Base-by-base conservation (phyloP, 1,139 yeast species). In the Taiozyma onychis region DNA sequence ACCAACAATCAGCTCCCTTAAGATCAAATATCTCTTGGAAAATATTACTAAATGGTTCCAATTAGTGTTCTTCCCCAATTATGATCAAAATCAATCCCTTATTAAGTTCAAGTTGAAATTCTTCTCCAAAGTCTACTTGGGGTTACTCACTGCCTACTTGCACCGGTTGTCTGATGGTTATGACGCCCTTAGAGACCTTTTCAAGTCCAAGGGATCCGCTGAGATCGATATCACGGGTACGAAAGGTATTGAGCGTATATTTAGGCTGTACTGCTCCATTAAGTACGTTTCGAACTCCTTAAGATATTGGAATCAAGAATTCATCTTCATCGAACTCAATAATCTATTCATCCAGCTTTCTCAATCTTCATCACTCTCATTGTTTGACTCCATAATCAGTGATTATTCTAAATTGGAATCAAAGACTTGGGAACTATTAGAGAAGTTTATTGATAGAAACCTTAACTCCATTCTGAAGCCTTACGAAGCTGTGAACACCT, bases 1-100 rank as follows among this genome's bases (percentile, higher is more conserved):
- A 50, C 93, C 95, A 2, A 85, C 93, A 0, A 76, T 77, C 50
- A 82, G 91, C 0, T 80, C 93, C 0, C 71, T 78, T 46, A 81
- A 83, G 50, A 62, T 88, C 52, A 76, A 76, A 43, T 83, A 80
- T 55, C 69, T 90, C 35, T 70, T 90, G 39, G 85, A 84, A 54
- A 83, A 83, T 48, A 74, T 88, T 43, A 87, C 88, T 8, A 74
- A 73, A 42, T 86, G 83, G 56, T 85, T 71, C 44, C 59, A 61
- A 43, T 68, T 66, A 18, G 66, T 70, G 48, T 69, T 68, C 57
- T 59, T 59, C 14, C 50, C 65, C 9, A 63, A 66, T 30, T 64
- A 65, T 47, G 62, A 83, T 59, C 69, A 74, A 42, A 73, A 83
- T 14, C 67, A 83, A 50, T 73, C 76, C 24, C 72, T 87, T 27